Evolutionary conservation across 1,284 basidiomycete species (phyloP), one percentile per base, ranked within the genome.

Genomic region (Psilocybe mexicana): DNA sequence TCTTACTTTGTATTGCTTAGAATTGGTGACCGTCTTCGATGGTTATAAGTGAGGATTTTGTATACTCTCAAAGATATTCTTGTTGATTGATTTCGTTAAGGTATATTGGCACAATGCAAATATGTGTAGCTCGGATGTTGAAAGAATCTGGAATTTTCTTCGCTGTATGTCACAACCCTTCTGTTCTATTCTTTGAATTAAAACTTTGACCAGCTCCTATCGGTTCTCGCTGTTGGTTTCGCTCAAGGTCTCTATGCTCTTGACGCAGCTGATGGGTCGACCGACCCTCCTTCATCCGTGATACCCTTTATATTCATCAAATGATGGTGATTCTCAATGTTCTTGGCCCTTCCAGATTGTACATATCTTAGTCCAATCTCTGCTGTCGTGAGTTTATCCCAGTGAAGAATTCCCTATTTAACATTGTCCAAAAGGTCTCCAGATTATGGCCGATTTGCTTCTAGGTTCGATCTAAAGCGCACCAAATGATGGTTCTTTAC

Each of bases 71-170:
- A 45, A 10, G 36, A 7, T 30, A 5, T n/a, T 30, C 53, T 46
- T 10, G 28, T 36, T 23, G 47, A 53, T 25, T 8, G 12, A 11
- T 44, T 26, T 54, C 35, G 3, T 38, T 6, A 33, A 89, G 86
- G 66, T 92, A 90, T 63, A 81, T 93, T 50, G 92, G 92, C 1
- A 92, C 88, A 1, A 88, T 92, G 87, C 90, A 93, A 67, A 92
- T 94, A 36, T 93, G 92, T 63, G 84, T 94, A 18, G 84, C 88
- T 11, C 82, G 92, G 11, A 97, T 97, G 95, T 76, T 97, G 61
- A 87, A 91, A 69, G 95, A 98, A 72, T 94, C 92, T 7, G 87
- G 91, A 2, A 94, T 96, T 57, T 98, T 98, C 79, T 95, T 96
- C 77, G 84, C 85, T 71, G 90, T 94, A 61, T 52, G 82, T 68